Base-by-base conservation (phyloP, 2,329 filamentous ascomycete genomes). In the Davidsoniella eucalypti region DNA sequence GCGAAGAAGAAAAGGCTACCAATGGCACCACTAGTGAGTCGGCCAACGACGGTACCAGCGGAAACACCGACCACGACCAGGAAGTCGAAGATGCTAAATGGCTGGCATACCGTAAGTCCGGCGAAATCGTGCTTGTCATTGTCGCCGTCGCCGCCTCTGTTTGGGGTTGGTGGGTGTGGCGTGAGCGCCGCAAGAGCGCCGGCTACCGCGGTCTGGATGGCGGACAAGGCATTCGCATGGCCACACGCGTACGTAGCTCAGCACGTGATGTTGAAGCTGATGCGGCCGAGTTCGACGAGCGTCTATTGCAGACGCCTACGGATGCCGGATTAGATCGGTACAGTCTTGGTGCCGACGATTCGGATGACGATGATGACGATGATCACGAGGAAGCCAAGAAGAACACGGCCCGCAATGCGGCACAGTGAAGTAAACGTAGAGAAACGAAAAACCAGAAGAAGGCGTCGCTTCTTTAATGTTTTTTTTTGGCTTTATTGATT, bases 41-140 rank as follows among this genome's bases (percentile, higher is more conserved):
- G 16, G 67, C 52, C 74, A 74, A 59, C 64, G 67, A 54, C 63
- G 65, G 58, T 58, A 87, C 76, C 23, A 70, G 70, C 12, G 76
- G 73, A n/a, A 76, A 6, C 55, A 62, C 40, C 61, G 64, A 47
- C 60, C 75, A 79, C 55, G 72, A 84, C 60, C 79, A 83, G 60
- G 70, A 75, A 61, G 66, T 94, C n/a, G 78, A 88, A 57, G 77
- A 86, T 25, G 87, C 87, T 16, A 84, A 88, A 59, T 93, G 87
- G 84, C 76, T 81, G 47, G 88, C 88, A 0, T 95, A 95, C 64
- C 83, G 82, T 61, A 82, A 84, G 58, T 92, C 85, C 2, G 87
- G 88, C 47, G 86, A 93, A 65, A 76, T 88, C 5, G 87, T 87
- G 2, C 73, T 95, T 2, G 78, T 88, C 14, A 77, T 95, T 45